Conservation (phyloP, 2,329 filamentous ascomycete genomes). For the Fusarium clavum region DNA sequence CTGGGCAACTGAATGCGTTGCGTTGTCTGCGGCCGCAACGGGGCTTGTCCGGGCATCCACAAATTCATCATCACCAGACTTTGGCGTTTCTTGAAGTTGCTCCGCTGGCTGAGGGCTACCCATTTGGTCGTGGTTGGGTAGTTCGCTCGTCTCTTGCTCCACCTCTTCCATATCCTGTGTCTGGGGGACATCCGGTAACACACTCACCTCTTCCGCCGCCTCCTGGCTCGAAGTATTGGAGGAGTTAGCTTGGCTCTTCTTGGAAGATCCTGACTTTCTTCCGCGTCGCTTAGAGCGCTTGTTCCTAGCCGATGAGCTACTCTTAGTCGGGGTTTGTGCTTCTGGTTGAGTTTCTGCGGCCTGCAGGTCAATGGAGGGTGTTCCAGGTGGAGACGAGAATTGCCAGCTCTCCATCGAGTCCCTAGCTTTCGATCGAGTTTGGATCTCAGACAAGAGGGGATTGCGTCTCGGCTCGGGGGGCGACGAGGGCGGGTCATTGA, state of each 20-base stretch:
- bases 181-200: slow-evolving; percentile 7
- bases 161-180: slow-evolving; percentile 11
- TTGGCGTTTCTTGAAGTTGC: slow-evolving; percentile 53
- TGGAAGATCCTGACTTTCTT: slow-evolving; percentile 30
- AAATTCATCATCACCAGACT: slow-evolving; percentile 60
- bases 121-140: slow-evolving; percentile 6
- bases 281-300: slow-evolving; percentile 29
- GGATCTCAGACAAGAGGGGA: slow-evolving; percentile 64
- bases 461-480: slow-evolving; percentile 67
- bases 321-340: slow-evolving; percentile 7
- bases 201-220: background rate
- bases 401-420: slow-evolving; percentile 59
- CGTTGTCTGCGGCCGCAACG: slow-evolving; percentile 33
- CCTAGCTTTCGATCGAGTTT: slow-evolving; percentile 57
- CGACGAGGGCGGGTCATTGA: slow-evolving; percentile 68
- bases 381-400: slow-evolving; percentile 68
- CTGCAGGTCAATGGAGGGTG: slow-evolving; percentile 56
- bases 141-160: slow-evolving; percentile 3
- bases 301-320: slow-evolving; percentile 9
- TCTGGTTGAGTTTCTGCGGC: slow-evolving; percentile 15
- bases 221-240: slow-evolving; percentile 48
- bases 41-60: slow-evolving; percentile 63
- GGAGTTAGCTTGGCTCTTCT: slow-evolving; percentile 44
- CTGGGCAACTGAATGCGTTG: slow-evolving; percentile 3
- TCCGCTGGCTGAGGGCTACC: slow-evolving; percentile 28